Evolutionary conservation across 2,329 filamentous ascomycete species (phyloP), one percentile per base, ranked within the genome.

Genomic region (Fusarium nematophilum): DNA sequence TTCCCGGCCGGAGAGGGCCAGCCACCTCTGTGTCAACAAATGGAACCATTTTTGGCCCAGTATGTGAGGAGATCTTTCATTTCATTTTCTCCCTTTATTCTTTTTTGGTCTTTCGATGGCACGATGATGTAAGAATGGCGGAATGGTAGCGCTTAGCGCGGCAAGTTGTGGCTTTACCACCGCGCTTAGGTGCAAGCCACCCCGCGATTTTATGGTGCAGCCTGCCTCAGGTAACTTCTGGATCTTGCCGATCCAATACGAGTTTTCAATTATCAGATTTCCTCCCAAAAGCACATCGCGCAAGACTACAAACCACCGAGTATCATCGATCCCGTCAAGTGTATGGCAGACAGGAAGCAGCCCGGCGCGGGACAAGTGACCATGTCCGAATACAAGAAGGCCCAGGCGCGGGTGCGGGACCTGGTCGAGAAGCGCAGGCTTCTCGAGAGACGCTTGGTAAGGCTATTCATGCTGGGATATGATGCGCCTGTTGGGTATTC

Each of bases 331-430:
- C 21, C 27, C 15, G 23, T 45, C 25, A 17, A n/a, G 52, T 64
- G 51, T 36, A 77, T 77, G 75, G 70, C 74, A 21, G 75, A 76
- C 51, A 72, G 63, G 34, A 76, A 74, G 42, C 64, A 66, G 39
- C 50, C 50, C 29, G 58, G 51, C 49, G 69, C 68, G 26, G 67
- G 72, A 27, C 70, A 73, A 53, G 72, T 73, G 18, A 78, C 72
- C 6, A 72, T 77, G 72, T 75, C 77, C 14, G 80, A 83, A 65
- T 83, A 83, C 58, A 80, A 81, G 67, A 81, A 82, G 57, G 78
- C 82, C 36, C 79, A 82, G 58, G 73, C 77, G 39, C 75, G 77
- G 23, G 77, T 83, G 46, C 79, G 80, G 38, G 79, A 81, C 26
- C 72, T 83, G 44, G 72, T 83, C 17, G 77, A 81, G 42, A 79